Evolutionary conservation across 164 flowering plant species (phyloP).

Genomic region (Annona squamosa): DNA sequence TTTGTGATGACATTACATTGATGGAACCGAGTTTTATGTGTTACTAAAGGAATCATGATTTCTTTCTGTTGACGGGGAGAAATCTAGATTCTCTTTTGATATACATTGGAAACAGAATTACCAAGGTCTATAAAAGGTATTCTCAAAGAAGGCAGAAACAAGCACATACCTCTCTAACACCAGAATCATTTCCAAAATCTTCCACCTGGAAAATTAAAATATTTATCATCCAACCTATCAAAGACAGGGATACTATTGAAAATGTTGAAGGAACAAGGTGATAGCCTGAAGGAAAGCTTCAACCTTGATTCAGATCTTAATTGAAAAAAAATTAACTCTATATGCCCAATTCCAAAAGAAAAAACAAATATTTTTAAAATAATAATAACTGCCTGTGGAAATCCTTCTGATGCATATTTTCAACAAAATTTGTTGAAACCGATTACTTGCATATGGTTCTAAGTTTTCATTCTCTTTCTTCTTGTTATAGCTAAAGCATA

Average conservation of each 20-base stretch:
- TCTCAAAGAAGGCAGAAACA: not conserved
- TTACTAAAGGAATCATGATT: not conserved
- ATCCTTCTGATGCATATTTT: too few relatives aligned
- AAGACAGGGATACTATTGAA: not conserved
- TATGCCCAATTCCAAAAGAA: not conserved
- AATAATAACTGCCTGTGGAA: too few relatives aligned
- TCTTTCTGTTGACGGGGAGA: not conserved
- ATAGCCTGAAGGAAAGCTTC: not conserved
- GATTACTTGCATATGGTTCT: too few relatives aligned
- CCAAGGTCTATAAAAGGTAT: not conserved
- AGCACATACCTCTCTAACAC: slow-evolving; percentile 63
- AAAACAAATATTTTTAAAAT: too few relatives aligned
- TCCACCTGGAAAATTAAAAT: slow-evolving; percentile 42
- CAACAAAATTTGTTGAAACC: too few relatives aligned
- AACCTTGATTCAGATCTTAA: not conserved
- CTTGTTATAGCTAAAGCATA: too few relatives aligned
- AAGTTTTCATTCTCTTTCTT: too few relatives aligned
- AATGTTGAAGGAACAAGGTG: not conserved
- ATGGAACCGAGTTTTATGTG: too few relatives aligned
- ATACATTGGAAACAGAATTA: not conserved
- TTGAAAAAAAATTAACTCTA: not conserved
- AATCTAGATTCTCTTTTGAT: not conserved
- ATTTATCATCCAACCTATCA: slow-evolving; percentile 7
- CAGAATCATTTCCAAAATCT: slow-evolving; percentile 27
- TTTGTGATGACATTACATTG: too few relatives aligned